Evolutionary conservation across 352 stramenopile genomes (phyloP), one percentile per base, ranked within the genome.

Genomic region (Pythium coloratum): DNA sequence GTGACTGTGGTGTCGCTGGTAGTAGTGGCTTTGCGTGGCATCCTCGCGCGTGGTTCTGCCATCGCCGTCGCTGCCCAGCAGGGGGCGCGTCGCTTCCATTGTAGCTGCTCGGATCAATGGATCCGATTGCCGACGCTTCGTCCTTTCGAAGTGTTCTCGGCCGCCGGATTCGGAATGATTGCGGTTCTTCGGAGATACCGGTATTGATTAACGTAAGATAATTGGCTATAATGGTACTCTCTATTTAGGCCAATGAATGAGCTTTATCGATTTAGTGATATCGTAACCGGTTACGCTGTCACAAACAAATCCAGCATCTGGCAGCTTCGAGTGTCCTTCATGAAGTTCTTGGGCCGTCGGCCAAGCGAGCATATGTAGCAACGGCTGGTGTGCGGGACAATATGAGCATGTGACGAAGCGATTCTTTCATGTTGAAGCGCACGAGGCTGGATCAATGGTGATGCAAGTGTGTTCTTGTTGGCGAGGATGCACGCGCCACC

Each of bases 61-160:
- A 24, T 74, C 73, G 54, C 53, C 46, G 44, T 89, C 78, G 51
- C 72, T 70, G 14, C 60, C 77, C 32, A 89, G 66, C 38, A 89
- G 62, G 44, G 81, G 81, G 0, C 75, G 77, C 59, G 78, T 79
- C 54, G 77, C 78, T 61, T 89, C 78, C 73, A 87, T 20, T 30
- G 34, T n/a, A 42, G 30, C 30, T 55, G 6, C 26, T 63, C 56
- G 59, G 42, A 50, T 28, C 5, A 46, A 50, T 18, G 34, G n/a
- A 34, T 62, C 20, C 55, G 34, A 32, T 30, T 26, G 20, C 20
- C 20, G 20, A 24, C 20, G 32, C 42, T 33, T 38, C 6, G 55
- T n/a, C 16, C 49, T 55, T 55, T 55, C 28, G 10, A 6, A 50
- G 42, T 26, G 42, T 50, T 50, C 42, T 50, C 42, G 20, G 3